Conservation (phyloP, 2,329 filamentous ascomycete species). For the Paecilomyces variotii region DNA sequence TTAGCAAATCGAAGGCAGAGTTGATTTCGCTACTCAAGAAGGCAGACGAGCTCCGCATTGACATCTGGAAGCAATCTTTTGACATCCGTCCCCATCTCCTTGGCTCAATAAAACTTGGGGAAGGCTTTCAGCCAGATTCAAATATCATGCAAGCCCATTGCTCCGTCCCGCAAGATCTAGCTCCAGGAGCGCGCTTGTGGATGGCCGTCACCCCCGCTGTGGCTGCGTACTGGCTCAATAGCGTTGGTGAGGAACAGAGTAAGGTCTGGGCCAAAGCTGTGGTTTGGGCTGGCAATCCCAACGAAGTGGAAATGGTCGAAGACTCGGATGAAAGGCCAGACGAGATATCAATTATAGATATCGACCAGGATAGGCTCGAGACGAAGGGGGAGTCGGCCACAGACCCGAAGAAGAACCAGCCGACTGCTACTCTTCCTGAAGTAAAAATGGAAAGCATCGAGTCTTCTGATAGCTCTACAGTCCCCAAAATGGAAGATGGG, state of each 20-base stretch:
- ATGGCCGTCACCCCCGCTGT: background rate
- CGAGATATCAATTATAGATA: background rate
- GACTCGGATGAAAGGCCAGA: background rate
- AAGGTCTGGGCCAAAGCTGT: background rate
- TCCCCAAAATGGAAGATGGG: too few relatives aligned
- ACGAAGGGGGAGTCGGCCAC: background rate
- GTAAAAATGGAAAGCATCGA: too few relatives aligned
- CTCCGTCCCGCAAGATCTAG: background rate
- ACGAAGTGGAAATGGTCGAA: background rate
- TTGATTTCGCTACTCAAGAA: background rate
- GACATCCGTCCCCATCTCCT: background rate
- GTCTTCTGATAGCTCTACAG: too few relatives aligned
- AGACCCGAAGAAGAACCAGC: background rate
- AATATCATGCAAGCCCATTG: background rate
- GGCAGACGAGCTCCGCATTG: background rate
- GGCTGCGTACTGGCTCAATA: background rate
- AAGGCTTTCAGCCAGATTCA: background rate
- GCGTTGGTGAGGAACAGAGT: background rate
- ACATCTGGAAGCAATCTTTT: background rate
- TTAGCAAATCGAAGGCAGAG: background rate
- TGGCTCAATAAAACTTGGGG: background rate
- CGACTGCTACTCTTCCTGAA: too few relatives aligned
- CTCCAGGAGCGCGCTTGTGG: background rate
- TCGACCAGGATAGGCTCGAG: background rate
- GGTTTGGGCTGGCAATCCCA: background rate